Evolutionary conservation across 2,329 filamentous ascomycete genomes (phyloP).

Genomic region (Penicillium sp.): DNA sequence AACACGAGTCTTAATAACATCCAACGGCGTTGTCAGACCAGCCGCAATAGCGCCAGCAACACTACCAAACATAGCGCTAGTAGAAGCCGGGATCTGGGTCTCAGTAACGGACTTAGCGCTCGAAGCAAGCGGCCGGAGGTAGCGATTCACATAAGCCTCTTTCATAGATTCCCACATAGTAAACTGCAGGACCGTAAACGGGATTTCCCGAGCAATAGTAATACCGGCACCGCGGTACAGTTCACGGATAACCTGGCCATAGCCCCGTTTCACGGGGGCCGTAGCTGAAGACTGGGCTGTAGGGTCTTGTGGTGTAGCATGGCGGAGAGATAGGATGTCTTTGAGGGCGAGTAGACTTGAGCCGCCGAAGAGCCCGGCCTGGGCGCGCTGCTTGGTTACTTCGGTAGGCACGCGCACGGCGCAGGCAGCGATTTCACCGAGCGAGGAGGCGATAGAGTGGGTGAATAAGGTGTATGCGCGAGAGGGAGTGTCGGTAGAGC

Average conservation of each 20-base stretch:
- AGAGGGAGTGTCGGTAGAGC: slow-evolving; percentile 22
- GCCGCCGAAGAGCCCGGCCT: slow-evolving; percentile 78
- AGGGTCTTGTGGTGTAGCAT: slow-evolving; percentile 23
- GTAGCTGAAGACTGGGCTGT: neutral
- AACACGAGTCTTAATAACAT: slow-evolving; percentile 94
- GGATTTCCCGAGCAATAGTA: slow-evolving; percentile 92
- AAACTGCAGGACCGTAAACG: slow-evolving; percentile 96
- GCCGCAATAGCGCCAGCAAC: slow-evolving; percentile 82
- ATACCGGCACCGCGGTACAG: slow-evolving; percentile 90
- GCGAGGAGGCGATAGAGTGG: slow-evolving; percentile 82
- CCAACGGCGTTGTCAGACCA: slow-evolving; percentile 84
- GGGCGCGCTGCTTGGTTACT: slow-evolving; percentile 94
- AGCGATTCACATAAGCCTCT: slow-evolving; percentile 45
- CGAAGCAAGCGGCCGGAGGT: slow-evolving; percentile 43
- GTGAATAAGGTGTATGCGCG: slow-evolving; percentile 46
- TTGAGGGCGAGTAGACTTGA: slow-evolving; percentile 66
- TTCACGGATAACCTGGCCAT: slow-evolving; percentile 69
- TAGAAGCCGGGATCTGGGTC: slow-evolving; percentile 64
- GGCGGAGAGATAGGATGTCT: slow-evolving; percentile 63
- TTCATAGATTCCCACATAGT: slow-evolving; percentile 96
- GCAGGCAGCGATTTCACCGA: slow-evolving; percentile 91
- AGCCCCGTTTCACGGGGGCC: slow-evolving; percentile 42
- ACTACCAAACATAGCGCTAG: slow-evolving; percentile 84
- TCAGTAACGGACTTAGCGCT: slow-evolving; percentile 16
- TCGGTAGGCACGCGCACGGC: slow-evolving; percentile 91